These are phyloP conservation scores for sunflower (Helianthus annuus) DNA, from an alignment of 129 eudicot species.

Conservation along the genomic window DNA sequence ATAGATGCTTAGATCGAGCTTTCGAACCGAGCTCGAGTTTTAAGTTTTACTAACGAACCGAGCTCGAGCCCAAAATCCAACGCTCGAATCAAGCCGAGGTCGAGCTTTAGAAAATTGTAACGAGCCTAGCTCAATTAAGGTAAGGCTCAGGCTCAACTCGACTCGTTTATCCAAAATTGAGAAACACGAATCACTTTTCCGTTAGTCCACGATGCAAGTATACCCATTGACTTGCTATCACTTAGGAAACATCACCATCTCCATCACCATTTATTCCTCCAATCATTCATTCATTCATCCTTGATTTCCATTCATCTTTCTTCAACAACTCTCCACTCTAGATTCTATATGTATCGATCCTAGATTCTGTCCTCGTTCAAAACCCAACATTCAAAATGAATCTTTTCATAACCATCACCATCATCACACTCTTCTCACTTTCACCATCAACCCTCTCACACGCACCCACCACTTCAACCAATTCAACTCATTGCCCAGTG, in stretches of 20 bases:
- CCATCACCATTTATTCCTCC: not conserved
- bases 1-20: too few relatives aligned
- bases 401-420: not conserved
- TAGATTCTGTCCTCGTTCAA: too few relatives aligned
- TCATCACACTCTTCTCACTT: not conserved
- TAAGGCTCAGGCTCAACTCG: too few relatives aligned
- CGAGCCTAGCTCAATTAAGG: too few relatives aligned
- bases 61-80: too few relatives aligned
- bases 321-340: not conserved
- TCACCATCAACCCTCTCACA: not conserved
- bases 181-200: not conserved
- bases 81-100: too few relatives aligned
- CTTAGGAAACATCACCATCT: not conserved
- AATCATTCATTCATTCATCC: not conserved
- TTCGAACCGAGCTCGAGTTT: too few relatives aligned
- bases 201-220: not conserved
- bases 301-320: too few relatives aligned
- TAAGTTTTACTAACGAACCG: too few relatives aligned
- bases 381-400: conserved; percentile 4
- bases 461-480: conserved; percentile 21
- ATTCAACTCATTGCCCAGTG: conserved; percentile 50
- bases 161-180: too few relatives aligned
- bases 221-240: not conserved
- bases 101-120: too few relatives aligned
- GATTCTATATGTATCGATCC: too few relatives aligned